Percentiles rank a stretch among this genome's conserved stretches.
Conservation (phyloP, 768 basidiomycete genomes). For the Nidula microcarpa region DNA sequence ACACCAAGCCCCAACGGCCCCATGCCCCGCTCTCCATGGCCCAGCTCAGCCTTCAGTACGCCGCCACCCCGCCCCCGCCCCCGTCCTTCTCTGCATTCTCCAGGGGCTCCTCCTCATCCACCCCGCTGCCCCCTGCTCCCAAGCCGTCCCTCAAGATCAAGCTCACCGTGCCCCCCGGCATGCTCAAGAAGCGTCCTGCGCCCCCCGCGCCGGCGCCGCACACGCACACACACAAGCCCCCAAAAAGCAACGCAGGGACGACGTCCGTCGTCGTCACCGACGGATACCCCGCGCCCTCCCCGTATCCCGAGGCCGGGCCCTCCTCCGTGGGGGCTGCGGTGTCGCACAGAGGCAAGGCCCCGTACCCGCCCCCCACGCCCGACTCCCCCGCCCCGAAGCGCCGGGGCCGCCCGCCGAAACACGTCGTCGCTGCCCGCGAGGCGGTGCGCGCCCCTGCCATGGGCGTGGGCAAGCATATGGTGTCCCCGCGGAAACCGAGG, state of each 20-base stretch:
- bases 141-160: slow-evolving; percentile 64
- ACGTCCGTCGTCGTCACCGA: slow-evolving; percentile 36
- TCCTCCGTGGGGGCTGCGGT: slow-evolving; percentile 5
- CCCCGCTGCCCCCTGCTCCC: slow-evolving; percentile 13
- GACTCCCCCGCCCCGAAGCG: slow-evolving; percentile 34
- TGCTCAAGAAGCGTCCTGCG: slow-evolving; percentile 40
- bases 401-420: slow-evolving; percentile 57
- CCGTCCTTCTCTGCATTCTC: slow-evolving; percentile 25
- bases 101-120: slow-evolving; percentile 24
- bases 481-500: neutral
- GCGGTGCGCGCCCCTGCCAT: slow-evolving; percentile 1
- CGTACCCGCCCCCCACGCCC: slow-evolving; percentile 3
- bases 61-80: slow-evolving; percentile 9
- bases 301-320: slow-evolving; percentile 9
- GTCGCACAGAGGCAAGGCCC: neutral
- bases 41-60: slow-evolving; percentile 32
- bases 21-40: slow-evolving; percentile 28
- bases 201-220: slow-evolving; percentile 5
- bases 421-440: slow-evolving; percentile 30
- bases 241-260: slow-evolving; percentile 18
- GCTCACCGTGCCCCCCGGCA: slow-evolving; percentile 58
- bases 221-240: slow-evolving; percentile 15
- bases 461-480: slow-evolving; percentile 1
- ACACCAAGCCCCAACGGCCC: slow-evolving; percentile 7
- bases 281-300: slow-evolving; percentile 23